These are phyloP conservation scores for Cutaneotrichosporon cavernicola DNA, from an alignment of 1,284 basidiomycete genomes.

Conservation along the genomic window DNA sequence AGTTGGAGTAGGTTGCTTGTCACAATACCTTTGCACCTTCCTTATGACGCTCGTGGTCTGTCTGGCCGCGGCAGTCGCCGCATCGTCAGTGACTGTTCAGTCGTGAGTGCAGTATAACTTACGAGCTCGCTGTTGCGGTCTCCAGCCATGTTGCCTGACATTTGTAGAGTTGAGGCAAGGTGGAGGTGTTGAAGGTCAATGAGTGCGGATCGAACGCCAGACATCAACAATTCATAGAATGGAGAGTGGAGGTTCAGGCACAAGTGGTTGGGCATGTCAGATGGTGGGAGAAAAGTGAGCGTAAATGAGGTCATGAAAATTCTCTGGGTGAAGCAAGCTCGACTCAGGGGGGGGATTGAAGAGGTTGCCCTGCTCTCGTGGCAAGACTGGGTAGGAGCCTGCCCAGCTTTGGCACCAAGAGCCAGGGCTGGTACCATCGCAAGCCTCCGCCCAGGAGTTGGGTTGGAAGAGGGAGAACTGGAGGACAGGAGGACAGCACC, in stretches of 20 bases:
- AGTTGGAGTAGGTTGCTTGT: not conserved
- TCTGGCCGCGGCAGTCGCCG: conserved; percentile 38
- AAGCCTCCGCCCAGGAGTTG: not conserved
- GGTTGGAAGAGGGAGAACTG: not conserved
- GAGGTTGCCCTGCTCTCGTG: too few species aligned
- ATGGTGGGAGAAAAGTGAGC: conserved; percentile 15
- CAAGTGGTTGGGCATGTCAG: not conserved
- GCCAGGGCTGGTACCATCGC: too few species aligned
- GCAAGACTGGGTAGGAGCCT: too few species aligned
- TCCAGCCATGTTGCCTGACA: not conserved
- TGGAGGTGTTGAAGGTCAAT: not conserved
- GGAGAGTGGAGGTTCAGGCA: not conserved
- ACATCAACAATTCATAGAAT: not conserved
- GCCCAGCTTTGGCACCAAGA: too few species aligned
- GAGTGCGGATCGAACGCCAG: not conserved
- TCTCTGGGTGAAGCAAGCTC: not conserved
- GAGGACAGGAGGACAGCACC: not conserved
- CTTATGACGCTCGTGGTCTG: conserved; percentile 40
- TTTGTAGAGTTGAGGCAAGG: not conserved
- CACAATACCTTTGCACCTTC: conserved; percentile 33
- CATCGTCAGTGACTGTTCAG: conserved; percentile 8
- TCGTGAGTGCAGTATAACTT: not conserved
- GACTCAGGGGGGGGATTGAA: not conserved
- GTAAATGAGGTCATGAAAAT: conserved; percentile 11
- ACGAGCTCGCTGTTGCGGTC: not conserved